Evolutionary conservation across 2,329 filamentous ascomycete genomes (phyloP).

Genomic region (Nemania sp.): DNA sequence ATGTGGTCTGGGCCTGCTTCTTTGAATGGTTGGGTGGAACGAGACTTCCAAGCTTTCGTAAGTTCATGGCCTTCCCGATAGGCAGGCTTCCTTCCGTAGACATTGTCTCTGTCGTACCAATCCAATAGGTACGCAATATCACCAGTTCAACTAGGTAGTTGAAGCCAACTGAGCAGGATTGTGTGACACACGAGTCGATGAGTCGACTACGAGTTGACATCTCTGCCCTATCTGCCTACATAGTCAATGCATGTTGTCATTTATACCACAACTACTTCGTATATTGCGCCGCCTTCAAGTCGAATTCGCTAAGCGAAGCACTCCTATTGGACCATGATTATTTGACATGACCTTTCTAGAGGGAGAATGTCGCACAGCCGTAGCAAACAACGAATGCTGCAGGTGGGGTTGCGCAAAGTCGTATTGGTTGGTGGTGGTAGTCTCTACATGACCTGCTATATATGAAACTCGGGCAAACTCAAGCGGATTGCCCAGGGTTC

Average conservation of each 20-base stretch:
- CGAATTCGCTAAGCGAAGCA: no score
- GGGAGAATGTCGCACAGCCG: no score
- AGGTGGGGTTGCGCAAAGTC: neutral
- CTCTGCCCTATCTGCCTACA: no score
- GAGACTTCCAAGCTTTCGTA: slow-evolving; percentile 16
- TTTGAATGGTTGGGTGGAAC: slow-evolving; percentile 1
- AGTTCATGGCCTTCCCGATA: neutral
- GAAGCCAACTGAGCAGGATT: neutral
- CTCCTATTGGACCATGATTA: no score
- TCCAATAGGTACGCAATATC: no score
- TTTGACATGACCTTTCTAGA: no score
- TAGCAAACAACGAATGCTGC: no score
- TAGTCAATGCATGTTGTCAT: no score
- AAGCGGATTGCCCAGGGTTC: neutral
- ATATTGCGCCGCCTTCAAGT: no score
- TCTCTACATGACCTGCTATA: neutral
- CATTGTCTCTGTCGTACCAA: neutral
- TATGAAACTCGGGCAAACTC: neutral
- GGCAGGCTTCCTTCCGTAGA: neutral
- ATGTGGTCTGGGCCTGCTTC: slow-evolving; percentile 13
- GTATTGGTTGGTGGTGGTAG: neutral
- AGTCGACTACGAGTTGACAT: no score
- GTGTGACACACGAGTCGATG: no score
- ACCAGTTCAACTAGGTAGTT: neutral
- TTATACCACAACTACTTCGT: no score